Percentiles rank a stretch among this genome's conserved stretches.
Evolutionary conservation across 495 filamentous ascomycete genomes (phyloP).

Genomic region (Trichoderma orchidacearum): DNA sequence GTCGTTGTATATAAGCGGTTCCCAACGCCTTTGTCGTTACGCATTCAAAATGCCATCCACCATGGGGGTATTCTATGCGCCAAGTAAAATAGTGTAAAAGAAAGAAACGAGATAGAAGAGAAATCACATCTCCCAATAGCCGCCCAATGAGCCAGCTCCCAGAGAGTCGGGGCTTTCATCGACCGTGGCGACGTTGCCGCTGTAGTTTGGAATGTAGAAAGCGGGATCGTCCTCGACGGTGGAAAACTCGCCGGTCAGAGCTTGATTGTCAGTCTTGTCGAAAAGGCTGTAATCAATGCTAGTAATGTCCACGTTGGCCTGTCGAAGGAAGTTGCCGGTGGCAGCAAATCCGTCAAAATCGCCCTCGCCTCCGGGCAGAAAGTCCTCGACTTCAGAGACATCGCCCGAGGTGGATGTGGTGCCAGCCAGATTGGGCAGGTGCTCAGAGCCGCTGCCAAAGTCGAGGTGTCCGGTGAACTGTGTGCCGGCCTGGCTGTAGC

Average conservation of each 20-base stretch:
- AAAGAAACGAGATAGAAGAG: not conserved
- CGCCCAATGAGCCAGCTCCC: not conserved
- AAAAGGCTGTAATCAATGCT: conserved; percentile 42
- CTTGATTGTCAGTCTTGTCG: conserved; percentile 32
- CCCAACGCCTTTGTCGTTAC: not conserved
- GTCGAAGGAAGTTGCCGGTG: conserved; percentile 29
- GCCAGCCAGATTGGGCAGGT: conserved; percentile 36
- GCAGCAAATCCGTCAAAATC: conserved; percentile 40
- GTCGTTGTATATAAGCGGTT: not conserved
- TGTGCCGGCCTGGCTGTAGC: conserved; percentile 45
- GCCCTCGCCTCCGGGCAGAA: conserved; percentile 40
- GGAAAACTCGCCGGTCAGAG: conserved; percentile 10
- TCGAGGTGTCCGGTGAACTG: conserved; percentile 59
- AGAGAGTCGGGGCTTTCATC: conserved; percentile 16
- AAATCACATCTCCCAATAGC: conserved; percentile 2
- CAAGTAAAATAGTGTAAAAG: not conserved
- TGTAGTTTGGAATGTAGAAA: conserved; percentile 16
- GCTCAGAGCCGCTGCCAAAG: conserved; percentile 35
- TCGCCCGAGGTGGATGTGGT: conserved; percentile 63
- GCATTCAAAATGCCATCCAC: not conserved
- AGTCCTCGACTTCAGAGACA: conserved; percentile 61
- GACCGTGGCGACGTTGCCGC: conserved; percentile 9
- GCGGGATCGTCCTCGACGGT: conserved; percentile 18
- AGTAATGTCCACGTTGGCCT: conserved; percentile 41
- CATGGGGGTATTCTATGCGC: not conserved